Percentiles rank a stretch among this genome's conserved stretches.
Evolutionary conservation across 176 grass and related monocot genomes (phyloP).

Genomic region (Oryza nivara): DNA sequence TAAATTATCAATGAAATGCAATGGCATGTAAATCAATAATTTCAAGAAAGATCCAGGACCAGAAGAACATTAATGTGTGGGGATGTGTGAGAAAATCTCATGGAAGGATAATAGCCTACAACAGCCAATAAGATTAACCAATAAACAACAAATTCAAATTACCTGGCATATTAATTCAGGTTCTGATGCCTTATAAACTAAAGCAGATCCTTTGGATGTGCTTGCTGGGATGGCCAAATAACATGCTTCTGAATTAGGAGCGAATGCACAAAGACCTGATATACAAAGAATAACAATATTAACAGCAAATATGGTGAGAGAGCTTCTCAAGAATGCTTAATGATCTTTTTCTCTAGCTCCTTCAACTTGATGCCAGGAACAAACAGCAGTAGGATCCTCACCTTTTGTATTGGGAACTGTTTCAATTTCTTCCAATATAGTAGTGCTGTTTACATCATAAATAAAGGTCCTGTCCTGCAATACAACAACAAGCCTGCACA

Average conservation of each 20-base stretch:
- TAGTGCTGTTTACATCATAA: conserved; percentile 78
- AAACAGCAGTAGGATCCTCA: conserved; percentile 34
- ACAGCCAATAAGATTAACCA: background rate
- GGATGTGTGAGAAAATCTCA: background rate
- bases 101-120: conserved; percentile 3
- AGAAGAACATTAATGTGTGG: background rate
- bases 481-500: conserved; percentile 94
- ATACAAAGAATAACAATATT: conserved; percentile 30
- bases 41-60: background rate
- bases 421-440: conserved; percentile 91
- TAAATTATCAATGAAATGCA: conserved; percentile 21
- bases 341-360: background rate
- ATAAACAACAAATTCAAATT: conserved; percentile 25
- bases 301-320: conserved; percentile 17
- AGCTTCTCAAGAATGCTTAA: background rate
- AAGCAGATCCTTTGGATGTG: conserved; percentile 82
- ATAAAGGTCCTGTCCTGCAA: conserved; percentile 87
- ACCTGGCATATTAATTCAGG: conserved; percentile 97
- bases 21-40: background rate
- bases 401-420: conserved; percentile 88
- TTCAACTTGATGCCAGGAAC: background rate
- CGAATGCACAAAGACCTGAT: conserved; percentile 93
- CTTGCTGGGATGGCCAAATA: conserved; percentile 92
- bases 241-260: conserved; percentile 76
- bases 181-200: conserved; percentile 87